phyloP scores from a whole-genome alignment of 78 protist species.

The Guillardia theta region DNA sequence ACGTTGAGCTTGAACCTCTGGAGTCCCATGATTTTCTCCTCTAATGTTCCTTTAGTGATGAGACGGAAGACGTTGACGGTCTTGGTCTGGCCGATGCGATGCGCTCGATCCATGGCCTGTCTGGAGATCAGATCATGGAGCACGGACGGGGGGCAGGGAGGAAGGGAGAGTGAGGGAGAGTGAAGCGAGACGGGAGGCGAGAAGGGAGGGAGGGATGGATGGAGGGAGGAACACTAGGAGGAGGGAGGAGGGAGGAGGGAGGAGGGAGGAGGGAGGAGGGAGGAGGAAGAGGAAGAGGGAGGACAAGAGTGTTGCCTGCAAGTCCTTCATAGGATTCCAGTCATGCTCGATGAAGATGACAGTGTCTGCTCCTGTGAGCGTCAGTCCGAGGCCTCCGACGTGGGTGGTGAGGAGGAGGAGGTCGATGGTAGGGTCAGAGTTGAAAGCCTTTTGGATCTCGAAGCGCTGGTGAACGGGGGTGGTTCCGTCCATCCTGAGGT shows the following conservation, averaged over 20 bases:
- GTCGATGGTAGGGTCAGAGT: slow-evolving; percentile 33
- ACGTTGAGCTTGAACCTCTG: slow-evolving; percentile 80
- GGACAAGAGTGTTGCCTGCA: slow-evolving; percentile 57
- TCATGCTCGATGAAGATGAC: slow-evolving; percentile 97
- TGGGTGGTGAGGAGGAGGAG: slow-evolving; percentile 90
- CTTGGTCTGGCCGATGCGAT: slow-evolving; percentile 73
- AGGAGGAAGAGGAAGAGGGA: neutral
- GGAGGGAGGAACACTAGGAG: neutral
- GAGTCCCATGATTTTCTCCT: slow-evolving; percentile 75
- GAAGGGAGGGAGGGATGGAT: neutral
- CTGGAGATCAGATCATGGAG: too few relatives aligned
- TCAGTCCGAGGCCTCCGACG: slow-evolving; percentile 98
- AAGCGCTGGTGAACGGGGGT: neutral
- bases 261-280: neutral
- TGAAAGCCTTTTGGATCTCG: neutral
- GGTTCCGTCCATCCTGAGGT: slow-evolving; percentile 86
- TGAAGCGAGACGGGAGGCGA: neutral
- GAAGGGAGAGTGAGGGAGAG: neutral
- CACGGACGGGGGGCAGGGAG: neutral
- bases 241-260: neutral
- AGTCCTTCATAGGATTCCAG: slow-evolving; percentile 97
- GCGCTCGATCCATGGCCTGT: slow-evolving; percentile 97
- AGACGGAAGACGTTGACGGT: neutral
- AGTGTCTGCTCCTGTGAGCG: slow-evolving; percentile 85
- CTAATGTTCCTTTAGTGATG: neutral